These are phyloP conservation scores for Camelina sativa DNA, from an alignment of 345 rosid species.

Conservation along the genomic window DNA sequence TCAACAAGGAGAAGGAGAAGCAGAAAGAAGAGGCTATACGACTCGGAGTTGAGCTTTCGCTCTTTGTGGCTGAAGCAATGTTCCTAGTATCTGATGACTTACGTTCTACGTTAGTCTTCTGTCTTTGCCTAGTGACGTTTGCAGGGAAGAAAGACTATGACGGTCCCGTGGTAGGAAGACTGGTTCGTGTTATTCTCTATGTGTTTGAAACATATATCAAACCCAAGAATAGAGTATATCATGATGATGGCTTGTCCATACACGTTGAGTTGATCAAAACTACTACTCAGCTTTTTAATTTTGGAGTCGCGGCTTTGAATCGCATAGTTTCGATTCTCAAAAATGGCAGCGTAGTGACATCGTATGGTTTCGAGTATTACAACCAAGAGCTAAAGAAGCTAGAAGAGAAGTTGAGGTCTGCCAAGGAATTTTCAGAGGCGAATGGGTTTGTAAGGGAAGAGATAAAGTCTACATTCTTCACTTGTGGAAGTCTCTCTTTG, in stretches of 20 bases:
- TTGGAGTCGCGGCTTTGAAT: too few species aligned
- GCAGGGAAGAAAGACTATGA: neutral
- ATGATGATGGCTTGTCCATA: neutral
- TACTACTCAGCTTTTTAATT: too few species aligned
- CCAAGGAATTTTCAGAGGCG: neutral
- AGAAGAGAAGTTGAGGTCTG: neutral
- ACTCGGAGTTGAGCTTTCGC: conserved; percentile 11
- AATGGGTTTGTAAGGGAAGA: conserved; percentile 19
- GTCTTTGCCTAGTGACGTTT: neutral
- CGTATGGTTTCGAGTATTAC: neutral
- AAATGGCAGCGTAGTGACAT: neutral
- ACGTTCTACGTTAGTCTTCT: too few species aligned
- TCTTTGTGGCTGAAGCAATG: conserved; percentile 10
- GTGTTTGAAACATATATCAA: neutral
- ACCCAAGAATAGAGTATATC: neutral
- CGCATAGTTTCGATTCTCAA: too few species aligned
- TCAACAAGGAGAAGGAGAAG: neutral
- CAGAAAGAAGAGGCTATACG: conserved; percentile 11
- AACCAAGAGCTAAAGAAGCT: neutral
- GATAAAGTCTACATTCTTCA: neutral
- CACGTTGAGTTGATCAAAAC: neutral
- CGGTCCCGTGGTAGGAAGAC: neutral
- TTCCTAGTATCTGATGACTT: conserved; percentile 8
- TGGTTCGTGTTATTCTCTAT: neutral
- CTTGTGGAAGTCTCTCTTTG: neutral